Evolutionary conservation across 1,284 basidiomycete genomes (phyloP).

Genomic region (Tylopilus sp.): DNA sequence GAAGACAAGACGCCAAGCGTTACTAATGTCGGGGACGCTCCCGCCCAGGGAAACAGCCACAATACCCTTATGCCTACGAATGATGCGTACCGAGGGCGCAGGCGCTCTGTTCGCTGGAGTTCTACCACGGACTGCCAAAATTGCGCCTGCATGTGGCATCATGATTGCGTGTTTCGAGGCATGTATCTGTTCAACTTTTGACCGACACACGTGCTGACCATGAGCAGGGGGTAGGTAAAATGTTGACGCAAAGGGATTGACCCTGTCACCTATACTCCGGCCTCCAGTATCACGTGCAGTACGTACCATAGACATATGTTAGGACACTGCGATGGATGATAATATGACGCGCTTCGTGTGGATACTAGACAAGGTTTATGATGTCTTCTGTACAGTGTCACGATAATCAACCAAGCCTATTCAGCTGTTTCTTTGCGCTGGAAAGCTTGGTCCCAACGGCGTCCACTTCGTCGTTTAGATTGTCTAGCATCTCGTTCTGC

Average conservation of each 20-base stretch:
- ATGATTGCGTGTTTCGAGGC: slow-evolving; percentile 97
- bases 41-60: slow-evolving; percentile 44
- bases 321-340: slow-evolving; percentile 16
- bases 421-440: slow-evolving; percentile 78
- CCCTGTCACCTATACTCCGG: background rate
- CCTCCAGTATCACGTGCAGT: slow-evolving; percentile 1
- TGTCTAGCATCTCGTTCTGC: slow-evolving; percentile 87
- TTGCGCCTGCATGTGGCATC: slow-evolving; percentile 97
- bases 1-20: slow-evolving; percentile 87
- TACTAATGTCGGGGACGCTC: slow-evolving; percentile 52
- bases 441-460: slow-evolving; percentile 72
- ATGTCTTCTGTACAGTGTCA: slow-evolving; percentile 22
- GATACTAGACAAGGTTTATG: slow-evolving; percentile 12
- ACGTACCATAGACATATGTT: slow-evolving; percentile 20
- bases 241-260: slow-evolving; percentile 38
- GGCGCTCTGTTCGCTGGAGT: slow-evolving; percentile 83
- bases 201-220: slow-evolving; percentile 5
- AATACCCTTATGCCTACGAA: slow-evolving; percentile 61
- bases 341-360: slow-evolving; percentile 10
- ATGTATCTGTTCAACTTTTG: slow-evolving; percentile 17
- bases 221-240: slow-evolving; percentile 52
- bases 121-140: slow-evolving; percentile 87
- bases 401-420: slow-evolving; percentile 53
- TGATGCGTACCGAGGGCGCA: slow-evolving; percentile 76
- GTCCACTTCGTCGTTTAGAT: slow-evolving; percentile 72